Percentiles rank a stretch among this genome's conserved stretches.
Conservation (phyloP, 257 asterid species). For the Fraxinus anomala region DNA sequence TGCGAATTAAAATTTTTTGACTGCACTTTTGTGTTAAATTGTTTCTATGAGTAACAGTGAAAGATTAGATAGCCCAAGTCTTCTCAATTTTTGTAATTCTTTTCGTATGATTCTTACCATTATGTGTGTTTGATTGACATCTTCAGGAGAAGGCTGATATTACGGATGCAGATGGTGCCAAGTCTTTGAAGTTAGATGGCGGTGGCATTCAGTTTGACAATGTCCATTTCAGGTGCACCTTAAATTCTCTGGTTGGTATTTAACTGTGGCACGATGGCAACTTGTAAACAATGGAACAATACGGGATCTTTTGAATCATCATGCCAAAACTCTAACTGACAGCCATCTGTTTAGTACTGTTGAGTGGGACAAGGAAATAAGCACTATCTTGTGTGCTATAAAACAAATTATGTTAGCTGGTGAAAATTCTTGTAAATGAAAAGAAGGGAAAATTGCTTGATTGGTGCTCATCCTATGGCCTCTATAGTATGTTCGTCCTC, state of each 20-base stretch:
- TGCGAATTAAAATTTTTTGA: not conserved
- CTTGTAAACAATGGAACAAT: not conserved
- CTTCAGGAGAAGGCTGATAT: conserved; percentile 86
- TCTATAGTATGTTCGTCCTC: not conserved
- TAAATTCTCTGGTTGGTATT: conserved; percentile 19
- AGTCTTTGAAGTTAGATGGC: conserved; percentile 68
- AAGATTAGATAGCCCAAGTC: not conserved
- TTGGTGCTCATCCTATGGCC: not conserved
- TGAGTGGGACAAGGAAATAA: conserved; percentile 17
- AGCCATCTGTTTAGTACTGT: conserved; percentile 19
- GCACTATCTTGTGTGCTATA: not conserved
- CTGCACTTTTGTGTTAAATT: not conserved
- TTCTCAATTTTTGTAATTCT: conserved; percentile 1
- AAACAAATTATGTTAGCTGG: conserved; percentile 8
- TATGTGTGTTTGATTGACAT: conserved; percentile 22
- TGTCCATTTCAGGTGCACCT: conserved; percentile 86
- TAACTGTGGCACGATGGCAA: conserved; percentile 10
- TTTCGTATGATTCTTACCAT: conserved; percentile 18
- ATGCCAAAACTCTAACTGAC: not conserved
- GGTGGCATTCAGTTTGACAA: conserved; percentile 77
- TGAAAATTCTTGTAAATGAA: not conserved
- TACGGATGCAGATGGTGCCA: conserved; percentile 61
- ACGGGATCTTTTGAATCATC: conserved; percentile 18
- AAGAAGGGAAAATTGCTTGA: not conserved
- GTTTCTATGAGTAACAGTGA: not conserved